Conservation (phyloP, 1,284 basidiomycete species). For the Leccinum fallax region DNA sequence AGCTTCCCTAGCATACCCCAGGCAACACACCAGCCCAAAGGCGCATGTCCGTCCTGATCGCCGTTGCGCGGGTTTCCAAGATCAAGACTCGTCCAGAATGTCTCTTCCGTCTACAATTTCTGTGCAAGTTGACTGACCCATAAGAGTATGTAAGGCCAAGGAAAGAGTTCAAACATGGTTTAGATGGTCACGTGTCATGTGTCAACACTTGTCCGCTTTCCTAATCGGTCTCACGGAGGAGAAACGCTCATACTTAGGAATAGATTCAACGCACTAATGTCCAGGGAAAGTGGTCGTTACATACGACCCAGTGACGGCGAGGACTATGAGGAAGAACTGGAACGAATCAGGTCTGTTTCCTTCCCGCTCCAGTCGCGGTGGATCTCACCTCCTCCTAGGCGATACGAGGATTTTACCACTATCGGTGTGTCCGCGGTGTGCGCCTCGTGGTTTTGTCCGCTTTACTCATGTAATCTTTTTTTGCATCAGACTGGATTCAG, state of each 20-base stretch:
- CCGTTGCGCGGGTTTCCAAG: conserved; percentile 12
- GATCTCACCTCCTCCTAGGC: conserved; percentile 45
- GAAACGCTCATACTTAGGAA: neutral
- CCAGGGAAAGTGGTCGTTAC: conserved; percentile 27
- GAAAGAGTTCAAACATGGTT: neutral
- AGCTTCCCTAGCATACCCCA: conserved; percentile 2
- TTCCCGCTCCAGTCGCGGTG: neutral
- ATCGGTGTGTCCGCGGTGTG: conserved; percentile 53
- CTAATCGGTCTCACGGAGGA: neutral
- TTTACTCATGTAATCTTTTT: conserved; percentile 11
- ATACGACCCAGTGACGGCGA: conserved; percentile 24
- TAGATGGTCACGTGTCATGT: neutral
- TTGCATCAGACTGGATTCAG: conserved; percentile 82
- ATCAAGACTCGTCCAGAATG: neutral
- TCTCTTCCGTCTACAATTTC: neutral
- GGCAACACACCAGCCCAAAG: conserved; percentile 18
- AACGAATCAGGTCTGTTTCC: conserved; percentile 32
- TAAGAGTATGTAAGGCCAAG: neutral
- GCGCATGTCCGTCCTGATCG: conserved; percentile 32
- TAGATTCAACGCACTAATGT: conserved; percentile 19
- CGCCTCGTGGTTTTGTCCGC: conserved; percentile 10
- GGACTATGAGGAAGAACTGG: conserved; percentile 37
- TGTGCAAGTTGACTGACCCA: neutral
- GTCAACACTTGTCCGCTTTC: conserved; percentile 9
- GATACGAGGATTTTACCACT: conserved; percentile 85